Conservation (phyloP, 805 yeast species). For the Naumovozyma dairenensis region DNA sequence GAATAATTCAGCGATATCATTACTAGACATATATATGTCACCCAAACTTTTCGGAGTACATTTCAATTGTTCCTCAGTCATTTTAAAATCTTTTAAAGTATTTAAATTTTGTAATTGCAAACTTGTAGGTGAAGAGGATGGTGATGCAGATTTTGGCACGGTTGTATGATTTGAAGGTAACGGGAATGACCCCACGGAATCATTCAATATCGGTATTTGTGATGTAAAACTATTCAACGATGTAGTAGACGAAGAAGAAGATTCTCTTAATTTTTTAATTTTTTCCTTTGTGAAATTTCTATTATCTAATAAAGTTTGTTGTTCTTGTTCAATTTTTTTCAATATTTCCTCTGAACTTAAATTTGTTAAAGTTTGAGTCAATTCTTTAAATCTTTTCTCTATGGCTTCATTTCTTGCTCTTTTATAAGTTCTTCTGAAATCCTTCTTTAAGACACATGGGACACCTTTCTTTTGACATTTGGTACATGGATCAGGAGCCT, state of each 20-base stretch:
- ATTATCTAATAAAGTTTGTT: slow-evolving; percentile 18
- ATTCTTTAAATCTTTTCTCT: slow-evolving; percentile 67
- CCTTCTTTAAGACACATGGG: slow-evolving; percentile 64
- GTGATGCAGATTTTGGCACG: too few relatives aligned
- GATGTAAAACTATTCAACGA: too few relatives aligned
- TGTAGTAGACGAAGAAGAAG: too few relatives aligned
- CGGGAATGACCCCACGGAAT: too few relatives aligned
- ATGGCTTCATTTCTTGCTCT: slow-evolving; percentile 75
- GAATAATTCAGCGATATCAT: slow-evolving; percentile 51
- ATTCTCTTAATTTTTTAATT: slow-evolving; percentile 11
- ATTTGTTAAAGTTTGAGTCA: slow-evolving; percentile 43
- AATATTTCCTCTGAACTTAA: slow-evolving; percentile 24
- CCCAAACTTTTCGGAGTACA: slow-evolving; percentile 69
- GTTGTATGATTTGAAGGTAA: too few relatives aligned
- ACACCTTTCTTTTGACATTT: slow-evolving; percentile 66
- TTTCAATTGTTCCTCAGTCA: slow-evolving; percentile 31
- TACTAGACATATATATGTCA: slow-evolving; percentile 49
- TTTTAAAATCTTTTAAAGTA: not conserved
- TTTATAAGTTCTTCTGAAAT: slow-evolving; percentile 82
- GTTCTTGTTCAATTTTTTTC: slow-evolving; percentile 21
- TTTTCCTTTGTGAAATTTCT: slow-evolving; percentile 26
- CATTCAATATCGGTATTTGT: too few relatives aligned
- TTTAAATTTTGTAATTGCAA: too few relatives aligned
- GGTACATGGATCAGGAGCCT: slow-evolving; percentile 70
- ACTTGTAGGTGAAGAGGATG: too few relatives aligned